These are phyloP conservation scores for Malus sylvestris DNA, from an alignment of 306 rosid species.

Conservation along the genomic window DNA sequence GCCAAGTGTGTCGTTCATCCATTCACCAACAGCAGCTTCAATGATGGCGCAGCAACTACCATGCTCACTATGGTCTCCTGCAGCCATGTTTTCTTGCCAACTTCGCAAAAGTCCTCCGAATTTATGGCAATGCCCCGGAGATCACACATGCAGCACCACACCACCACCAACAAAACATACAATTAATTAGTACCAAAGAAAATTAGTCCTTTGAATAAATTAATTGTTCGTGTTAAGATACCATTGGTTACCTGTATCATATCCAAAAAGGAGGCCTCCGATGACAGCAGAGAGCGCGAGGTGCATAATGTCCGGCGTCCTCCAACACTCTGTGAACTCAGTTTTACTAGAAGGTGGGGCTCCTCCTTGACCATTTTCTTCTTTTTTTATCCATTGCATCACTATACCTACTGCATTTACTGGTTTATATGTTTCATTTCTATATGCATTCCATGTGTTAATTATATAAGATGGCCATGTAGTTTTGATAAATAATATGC, in stretches of 20 bases:
- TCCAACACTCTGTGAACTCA: constrained; percentile 53
- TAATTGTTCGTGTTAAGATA: not conserved
- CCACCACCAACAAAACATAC: not conserved
- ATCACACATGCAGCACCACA: constrained; percentile 53
- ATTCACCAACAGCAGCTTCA: constrained; percentile 86
- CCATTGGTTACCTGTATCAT: constrained; percentile 51
- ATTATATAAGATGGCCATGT: too few species aligned
- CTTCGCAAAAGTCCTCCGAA: constrained; percentile 57
- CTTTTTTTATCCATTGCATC: too few species aligned
- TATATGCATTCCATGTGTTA: too few species aligned
- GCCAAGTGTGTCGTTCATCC: constrained; percentile 68
- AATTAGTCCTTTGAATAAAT: not conserved
- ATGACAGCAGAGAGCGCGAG: constrained; percentile 80
- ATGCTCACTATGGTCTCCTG: constrained; percentile 83
- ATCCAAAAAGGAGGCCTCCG: constrained; percentile 82
- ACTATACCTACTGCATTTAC: not conserved
- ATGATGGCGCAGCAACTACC: constrained; percentile 83
- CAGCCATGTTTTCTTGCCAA: constrained; percentile 75
- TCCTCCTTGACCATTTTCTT: too few species aligned
- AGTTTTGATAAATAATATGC: not conserved
- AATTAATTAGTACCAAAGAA: not conserved
- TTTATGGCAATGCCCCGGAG: constrained; percentile 79
- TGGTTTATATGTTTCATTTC: too few species aligned
- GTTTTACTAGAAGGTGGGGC: constrained; percentile 14
- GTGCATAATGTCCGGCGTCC: constrained; percentile 65